Percentiles rank a stretch among this genome's conserved stretches.
Evolutionary conservation across 306 rosid genomes (phyloP).

Genomic region (Dalbergia cochinchinensis): DNA sequence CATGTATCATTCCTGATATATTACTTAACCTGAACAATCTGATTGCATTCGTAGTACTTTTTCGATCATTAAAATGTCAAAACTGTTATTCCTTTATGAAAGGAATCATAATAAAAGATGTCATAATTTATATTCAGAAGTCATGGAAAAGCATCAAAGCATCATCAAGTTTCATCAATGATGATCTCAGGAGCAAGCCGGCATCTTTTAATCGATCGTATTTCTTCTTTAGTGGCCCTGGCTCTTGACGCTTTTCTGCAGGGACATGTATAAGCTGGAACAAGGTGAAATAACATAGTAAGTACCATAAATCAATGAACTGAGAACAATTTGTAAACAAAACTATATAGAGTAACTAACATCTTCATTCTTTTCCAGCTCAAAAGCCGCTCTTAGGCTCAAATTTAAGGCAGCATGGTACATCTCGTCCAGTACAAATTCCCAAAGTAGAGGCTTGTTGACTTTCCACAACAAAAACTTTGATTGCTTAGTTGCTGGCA

Average conservation of each 20-base stretch:
- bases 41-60: neutral
- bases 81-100: conserved; percentile 13
- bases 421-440: conserved; percentile 86
- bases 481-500: conserved; percentile 44
- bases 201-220: conserved; percentile 43
- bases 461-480: conserved; percentile 76
- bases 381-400: conserved; percentile 65
- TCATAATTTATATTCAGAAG: conserved; percentile 56
- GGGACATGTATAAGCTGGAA: conserved; percentile 67
- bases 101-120: conserved; percentile 16
- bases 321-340: conserved; percentile 11
- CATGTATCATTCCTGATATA: neutral
- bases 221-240: conserved; percentile 56
- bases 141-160: conserved; percentile 93
- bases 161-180: conserved; percentile 83
- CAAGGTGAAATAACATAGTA: conserved; percentile 33
- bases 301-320: conserved; percentile 28
- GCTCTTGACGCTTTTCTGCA: conserved; percentile 50
- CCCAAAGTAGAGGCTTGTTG: conserved; percentile 65
- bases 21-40: neutral
- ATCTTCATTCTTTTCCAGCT: conserved; percentile 74
- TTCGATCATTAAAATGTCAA: neutral
- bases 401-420: conserved; percentile 90
- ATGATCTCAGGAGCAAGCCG: conserved; percentile 59
- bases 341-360: conserved; percentile 49